These are phyloP conservation scores for Paraphaeosphaeria sporulosa DNA, from an alignment of 2,329 filamentous ascomycete species.

Conservation along the genomic window DNA sequence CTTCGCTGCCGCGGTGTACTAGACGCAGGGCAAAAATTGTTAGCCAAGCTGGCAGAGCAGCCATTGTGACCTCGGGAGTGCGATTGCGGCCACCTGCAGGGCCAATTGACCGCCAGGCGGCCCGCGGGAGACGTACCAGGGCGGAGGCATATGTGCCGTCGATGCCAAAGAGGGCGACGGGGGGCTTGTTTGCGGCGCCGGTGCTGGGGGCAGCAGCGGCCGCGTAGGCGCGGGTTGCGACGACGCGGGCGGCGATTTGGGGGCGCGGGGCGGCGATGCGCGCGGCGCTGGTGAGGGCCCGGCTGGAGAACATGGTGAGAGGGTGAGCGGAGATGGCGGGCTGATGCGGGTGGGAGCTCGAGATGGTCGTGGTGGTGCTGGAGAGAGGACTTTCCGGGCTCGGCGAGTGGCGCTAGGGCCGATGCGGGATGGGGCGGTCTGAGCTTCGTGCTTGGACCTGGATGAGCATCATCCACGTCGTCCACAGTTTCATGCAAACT, in stretches of 20 bases:
- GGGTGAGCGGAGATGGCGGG: conserved; percentile 44
- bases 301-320: conserved; percentile 63
- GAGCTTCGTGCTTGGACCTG: conserved; percentile 3
- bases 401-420: conserved; percentile 27
- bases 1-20: conserved; percentile 98
- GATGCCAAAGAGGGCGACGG: conserved; percentile 90
- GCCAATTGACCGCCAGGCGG: conserved; percentile 27
- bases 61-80: conserved; percentile 12
- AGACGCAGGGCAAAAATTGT: conserved; percentile 28
- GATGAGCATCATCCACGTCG: too few species aligned
- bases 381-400: conserved; percentile 33
- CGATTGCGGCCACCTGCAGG: neutral
- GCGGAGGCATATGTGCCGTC: conserved; percentile 98
- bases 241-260: conserved; percentile 65
- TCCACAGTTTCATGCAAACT: too few species aligned
- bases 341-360: conserved; percentile 29
- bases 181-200: conserved; percentile 75
- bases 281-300: conserved; percentile 64
- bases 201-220: conserved; percentile 60
- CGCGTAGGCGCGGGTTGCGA: conserved; percentile 80
- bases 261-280: conserved; percentile 65
- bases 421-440: conserved; percentile 16
- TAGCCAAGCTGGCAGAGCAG: conserved; percentile 31
- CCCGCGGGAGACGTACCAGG: conserved; percentile 75
- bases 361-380: conserved; percentile 17